Base-by-base conservation (phyloP, 306 rosid genomes). In the Lathyrus sativus region DNA sequence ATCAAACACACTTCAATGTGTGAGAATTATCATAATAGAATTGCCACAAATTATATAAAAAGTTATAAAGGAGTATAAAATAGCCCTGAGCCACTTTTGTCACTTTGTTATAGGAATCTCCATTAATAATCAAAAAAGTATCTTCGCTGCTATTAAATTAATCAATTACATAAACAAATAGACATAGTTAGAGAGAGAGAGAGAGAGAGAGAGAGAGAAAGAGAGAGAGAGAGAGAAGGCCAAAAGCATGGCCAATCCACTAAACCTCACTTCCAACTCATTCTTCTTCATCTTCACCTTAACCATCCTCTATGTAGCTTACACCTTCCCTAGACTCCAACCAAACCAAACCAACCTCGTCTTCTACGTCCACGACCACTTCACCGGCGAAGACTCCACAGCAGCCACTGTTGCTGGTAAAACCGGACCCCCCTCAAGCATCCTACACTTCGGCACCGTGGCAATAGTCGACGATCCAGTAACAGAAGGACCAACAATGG, bases 321-420 rank as follows among this genome's bases (percentile, higher is more conserved):
- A 82, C 80, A 82, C 81, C 48, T 67, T 71, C 71, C 81, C 74
- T 0, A 69, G 28, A 14, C 70, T 68, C 74, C 76, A 82, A 54
- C 85, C 79, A 41, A 78, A 80, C 3, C 87, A 76, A 76, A 85
- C 89, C 65, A 84, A 85, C 74, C 74, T 85, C 11, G 73, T 85
- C n/a, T 43, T 85, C 80, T 87, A 80, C 70, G 87, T 87, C 51
- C 92, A 87, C 41, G 87, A 84, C 71, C 75, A 80, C 82, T 85
- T 87, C 66, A 87, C 86, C 31, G 86, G 89, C 26, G 68, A 80
- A 3, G 76, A 76, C 80, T 4, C 70, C 37, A 70, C 86, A 13
- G 83, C 86, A 7, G 57, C 78, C 73, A 75, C 85, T 0, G 85
- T 87, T 0, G 86, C 83, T 26, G 89, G 87, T 11, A 71, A 71